Evolutionary conservation across 176 grass and related monocot genomes (phyloP).

Genomic region (Aegilops speltoides): DNA sequence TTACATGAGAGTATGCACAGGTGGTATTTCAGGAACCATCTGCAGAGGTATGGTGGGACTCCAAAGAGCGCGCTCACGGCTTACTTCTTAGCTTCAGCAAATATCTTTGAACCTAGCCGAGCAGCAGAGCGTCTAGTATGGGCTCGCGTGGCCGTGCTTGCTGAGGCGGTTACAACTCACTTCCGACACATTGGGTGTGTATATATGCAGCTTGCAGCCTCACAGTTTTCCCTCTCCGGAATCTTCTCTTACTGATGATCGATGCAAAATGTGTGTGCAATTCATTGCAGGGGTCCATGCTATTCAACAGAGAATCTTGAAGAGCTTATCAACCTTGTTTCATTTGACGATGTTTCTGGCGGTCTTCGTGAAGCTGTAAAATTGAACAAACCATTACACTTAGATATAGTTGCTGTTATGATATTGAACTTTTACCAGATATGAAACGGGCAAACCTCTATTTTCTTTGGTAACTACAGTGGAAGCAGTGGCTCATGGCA

Average conservation of each 20-base stretch:
- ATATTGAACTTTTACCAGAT: too few relatives aligned
- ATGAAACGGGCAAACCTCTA: too few relatives aligned
- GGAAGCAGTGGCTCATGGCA: too few relatives aligned
- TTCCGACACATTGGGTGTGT: background rate
- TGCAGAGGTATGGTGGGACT: background rate
- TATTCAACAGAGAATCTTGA: background rate
- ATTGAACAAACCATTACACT: background rate
- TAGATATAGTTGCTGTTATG: too few relatives aligned
- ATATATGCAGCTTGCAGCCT: too few relatives aligned
- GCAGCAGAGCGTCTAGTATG: slow-evolving; percentile 40
- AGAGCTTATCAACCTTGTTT: background rate
- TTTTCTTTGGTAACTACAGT: background rate
- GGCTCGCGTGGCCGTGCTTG: slow-evolving; percentile 34
- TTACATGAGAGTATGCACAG: slow-evolving; percentile 3
- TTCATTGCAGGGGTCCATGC: too few relatives aligned
- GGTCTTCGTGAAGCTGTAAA: slow-evolving; percentile 13
- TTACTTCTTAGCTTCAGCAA: slow-evolving; percentile 53
- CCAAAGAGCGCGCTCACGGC: background rate
- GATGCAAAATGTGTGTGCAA: too few relatives aligned
- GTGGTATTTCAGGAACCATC: slow-evolving; percentile 41
- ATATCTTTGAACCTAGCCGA: slow-evolving; percentile 50
- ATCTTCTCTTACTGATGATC: too few relatives aligned
- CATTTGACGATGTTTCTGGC: background rate
- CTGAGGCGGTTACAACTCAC: background rate
- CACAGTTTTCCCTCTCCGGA: too few relatives aligned